These are phyloP conservation scores for Dioscorea dumetorum DNA, from an alignment of 106 monocot genomes.

Conservation along the genomic window DNA sequence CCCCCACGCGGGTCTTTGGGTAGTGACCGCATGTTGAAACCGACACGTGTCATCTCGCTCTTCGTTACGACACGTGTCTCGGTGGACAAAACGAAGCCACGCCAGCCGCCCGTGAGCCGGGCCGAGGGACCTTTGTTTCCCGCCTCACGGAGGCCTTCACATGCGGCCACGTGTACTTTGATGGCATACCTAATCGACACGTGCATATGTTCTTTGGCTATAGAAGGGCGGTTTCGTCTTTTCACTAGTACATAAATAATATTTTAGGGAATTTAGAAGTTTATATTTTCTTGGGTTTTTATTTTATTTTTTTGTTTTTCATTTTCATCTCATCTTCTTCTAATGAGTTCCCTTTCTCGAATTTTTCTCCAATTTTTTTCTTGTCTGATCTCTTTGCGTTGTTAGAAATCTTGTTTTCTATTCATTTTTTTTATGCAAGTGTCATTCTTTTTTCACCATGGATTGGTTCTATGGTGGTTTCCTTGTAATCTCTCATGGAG, in stretches of 20 bases:
- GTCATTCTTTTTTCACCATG: too few species aligned
- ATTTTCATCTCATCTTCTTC: too few species aligned
- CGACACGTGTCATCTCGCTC: background rate
- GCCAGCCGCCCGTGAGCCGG: conserved; percentile 1
- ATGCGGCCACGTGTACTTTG: background rate
- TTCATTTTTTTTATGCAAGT: too few species aligned
- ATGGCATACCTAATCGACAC: background rate
- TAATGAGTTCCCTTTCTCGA: too few species aligned
- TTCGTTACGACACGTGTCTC: background rate
- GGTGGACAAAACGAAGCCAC: background rate
- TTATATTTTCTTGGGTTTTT: too few species aligned
- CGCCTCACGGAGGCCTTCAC: background rate
- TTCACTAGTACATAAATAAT: background rate
- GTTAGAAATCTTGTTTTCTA: too few species aligned
- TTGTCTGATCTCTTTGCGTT: too few species aligned
- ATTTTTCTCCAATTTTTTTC: too few species aligned
- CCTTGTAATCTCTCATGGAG: too few species aligned
- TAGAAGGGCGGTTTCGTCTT: conserved; percentile 1
- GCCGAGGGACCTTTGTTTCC: background rate
- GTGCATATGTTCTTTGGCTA: background rate
- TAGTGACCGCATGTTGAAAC: background rate
- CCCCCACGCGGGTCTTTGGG: background rate
- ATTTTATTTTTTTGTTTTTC: too few species aligned
- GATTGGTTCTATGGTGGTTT: too few species aligned
- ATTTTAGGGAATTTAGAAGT: too few species aligned